Conservation (phyloP, 805 yeast species). For the Komagataella ulmi region DNA sequence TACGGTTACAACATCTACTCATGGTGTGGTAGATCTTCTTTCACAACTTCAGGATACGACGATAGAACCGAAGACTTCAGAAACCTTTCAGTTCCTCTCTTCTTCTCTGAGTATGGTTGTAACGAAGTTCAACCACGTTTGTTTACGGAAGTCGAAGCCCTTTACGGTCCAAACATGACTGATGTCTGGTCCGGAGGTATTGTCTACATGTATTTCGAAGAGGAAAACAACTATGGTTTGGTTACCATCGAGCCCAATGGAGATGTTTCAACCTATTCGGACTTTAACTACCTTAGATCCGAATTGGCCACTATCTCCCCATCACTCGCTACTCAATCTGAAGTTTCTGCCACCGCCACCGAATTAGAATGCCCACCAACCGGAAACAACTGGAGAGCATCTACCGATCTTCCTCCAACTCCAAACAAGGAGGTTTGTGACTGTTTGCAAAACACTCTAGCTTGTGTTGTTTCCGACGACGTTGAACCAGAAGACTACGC, state of each 20-base stretch:
- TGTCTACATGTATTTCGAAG: conserved; percentile 85
- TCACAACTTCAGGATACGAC: conserved; percentile 49
- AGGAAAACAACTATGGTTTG: conserved; percentile 70
- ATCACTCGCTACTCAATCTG: conserved; percentile 20
- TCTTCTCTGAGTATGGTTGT: conserved; percentile 88
- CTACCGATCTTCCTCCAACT: conserved; percentile 62
- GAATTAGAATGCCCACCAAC: conserved; percentile 33
- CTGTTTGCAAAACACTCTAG: conserved; percentile 38
- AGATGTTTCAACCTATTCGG: conserved; percentile 44
- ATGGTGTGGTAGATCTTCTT: conserved; percentile 68
- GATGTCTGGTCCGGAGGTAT: conserved; percentile 93
- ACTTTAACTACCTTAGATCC: conserved; percentile 42
- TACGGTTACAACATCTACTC: conserved; percentile 82
- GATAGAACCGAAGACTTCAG: conserved; percentile 61
- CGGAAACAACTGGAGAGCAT: conserved; percentile 50
- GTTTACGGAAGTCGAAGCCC: conserved; percentile 61
- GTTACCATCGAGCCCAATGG: conserved; percentile 36
- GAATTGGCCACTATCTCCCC: conserved; percentile 44
- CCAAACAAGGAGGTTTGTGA: conserved; percentile 56
- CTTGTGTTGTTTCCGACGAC: conserved; percentile 43
- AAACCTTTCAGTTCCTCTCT: conserved; percentile 65
- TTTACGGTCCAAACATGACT: conserved; percentile 62
- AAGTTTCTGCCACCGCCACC: conserved; percentile 22
- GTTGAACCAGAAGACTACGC: conserved; percentile 44
- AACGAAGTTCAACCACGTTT: conserved; percentile 60